A percentile compares a stretch with the other conserved stretches of the same genome.
phyloP scores from a whole-genome alignment of 768 basidiomycete species.

The Phaffia tasmanica region DNA sequence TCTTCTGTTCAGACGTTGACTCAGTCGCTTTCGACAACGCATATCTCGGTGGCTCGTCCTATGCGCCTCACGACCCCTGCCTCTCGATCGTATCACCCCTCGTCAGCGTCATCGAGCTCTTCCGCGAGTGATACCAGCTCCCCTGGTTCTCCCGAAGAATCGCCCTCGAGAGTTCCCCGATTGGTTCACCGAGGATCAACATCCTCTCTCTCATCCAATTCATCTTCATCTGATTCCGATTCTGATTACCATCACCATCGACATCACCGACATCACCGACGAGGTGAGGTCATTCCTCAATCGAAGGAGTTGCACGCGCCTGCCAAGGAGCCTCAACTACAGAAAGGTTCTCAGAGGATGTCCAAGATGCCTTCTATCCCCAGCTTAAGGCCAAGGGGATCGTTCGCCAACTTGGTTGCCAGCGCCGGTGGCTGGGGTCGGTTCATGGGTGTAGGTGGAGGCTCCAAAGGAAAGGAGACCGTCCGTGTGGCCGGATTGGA shows the following conservation, averaged over 20 bases:
- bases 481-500: conserved; percentile 15
- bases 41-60: conserved; percentile 3
- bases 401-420: conserved; percentile 22
- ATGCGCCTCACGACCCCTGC: neutral
- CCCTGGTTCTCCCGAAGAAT: neutral
- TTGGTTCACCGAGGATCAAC: conserved; percentile 18
- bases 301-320: no score
- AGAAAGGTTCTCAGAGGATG: neutral
- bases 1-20: conserved; percentile 7
- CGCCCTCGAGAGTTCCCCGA: neutral
- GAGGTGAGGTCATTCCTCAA: no score
- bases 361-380: neutral
- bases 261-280: neutral
- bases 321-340: no score
- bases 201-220: conserved; percentile 10
- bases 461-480: conserved; percentile 10
- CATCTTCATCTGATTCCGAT: neutral
- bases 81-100: conserved; percentile 1
- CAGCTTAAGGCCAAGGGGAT: conserved; percentile 21
- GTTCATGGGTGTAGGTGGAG: conserved; percentile 15
- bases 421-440: conserved; percentile 21
- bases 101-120: conserved; percentile 1
- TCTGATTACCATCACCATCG: neutral
- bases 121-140: conserved; percentile 8
- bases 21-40: conserved; percentile 17